Evolutionary conservation across 176 grass and related monocot genomes (phyloP), one percentile per base, ranked within the genome.

Genomic region (Oryza glumipatula): DNA sequence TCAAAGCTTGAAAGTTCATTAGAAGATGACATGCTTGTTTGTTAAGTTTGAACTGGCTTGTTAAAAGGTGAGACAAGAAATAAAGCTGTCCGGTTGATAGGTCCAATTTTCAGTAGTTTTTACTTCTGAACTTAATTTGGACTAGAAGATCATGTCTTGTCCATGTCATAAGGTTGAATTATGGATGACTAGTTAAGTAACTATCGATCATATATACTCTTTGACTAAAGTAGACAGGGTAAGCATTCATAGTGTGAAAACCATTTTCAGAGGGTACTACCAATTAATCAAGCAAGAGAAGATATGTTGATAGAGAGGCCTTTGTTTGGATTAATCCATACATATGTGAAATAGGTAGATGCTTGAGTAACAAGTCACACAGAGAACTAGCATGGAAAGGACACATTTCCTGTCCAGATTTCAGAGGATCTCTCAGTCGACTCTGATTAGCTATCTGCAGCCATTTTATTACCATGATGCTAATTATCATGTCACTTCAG

Each of bases 111-210:
- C 73, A 54, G 2, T 28, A 6, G 15, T n/a, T 54, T 54, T 17
- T 56, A 54, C 9, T n/a, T 54, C 33, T 5, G 16, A 56, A 75
- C 46, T 11, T 56, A 33, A 33, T 33, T 54, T 56, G 73, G 73
- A 54, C 26, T 75, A 11, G 15, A 68, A 68, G 16, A 75, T 33
- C 49, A 19, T 35, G 47, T 52, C 7, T 54, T 54, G 14, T 52
- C 72, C 46, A 19, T 74, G 10, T 74, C 72, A 30, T 32, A 28
- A 49, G n/a, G 2, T 73, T 28, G 44, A 73, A 74, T 51, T 74
- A 51, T 6, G 14, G 26, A 33, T 11, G 46, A 52, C 3, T 11
- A 32, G 7, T 15, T 16, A 33, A 11, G n/a, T 65, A 28, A 3
- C 9, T 17, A 74, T 28, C 72, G 7, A 51, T 74, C 22, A 47